Percentiles rank a stretch among this genome's conserved stretches.
phyloP scores from a whole-genome alignment of 208 protist genomes.

The Wallacemonas sp. region DNA sequence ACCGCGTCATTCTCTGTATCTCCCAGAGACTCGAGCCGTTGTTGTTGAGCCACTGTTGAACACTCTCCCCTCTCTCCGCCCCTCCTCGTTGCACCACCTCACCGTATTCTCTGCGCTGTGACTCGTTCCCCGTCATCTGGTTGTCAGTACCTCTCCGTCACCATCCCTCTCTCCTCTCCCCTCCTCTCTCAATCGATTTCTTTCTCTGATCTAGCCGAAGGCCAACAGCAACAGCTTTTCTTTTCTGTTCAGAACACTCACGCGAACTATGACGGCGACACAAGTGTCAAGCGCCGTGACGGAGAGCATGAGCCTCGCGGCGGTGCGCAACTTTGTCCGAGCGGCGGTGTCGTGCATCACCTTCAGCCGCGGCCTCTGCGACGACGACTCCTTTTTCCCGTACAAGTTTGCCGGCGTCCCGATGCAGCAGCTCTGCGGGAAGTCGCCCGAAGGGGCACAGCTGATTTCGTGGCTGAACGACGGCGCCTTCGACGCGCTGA shows the following conservation, averaged over 20 bases:
- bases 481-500: constrained; percentile 82
- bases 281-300: constrained; percentile 40
- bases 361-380: constrained; percentile 73
- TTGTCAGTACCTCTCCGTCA: too few relatives aligned
- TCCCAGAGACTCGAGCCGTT: too few relatives aligned
- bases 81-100: too few relatives aligned
- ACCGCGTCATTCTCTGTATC: too few relatives aligned
- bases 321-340: constrained; percentile 81
- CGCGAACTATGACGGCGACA: neutral
- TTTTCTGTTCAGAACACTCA: neutral
- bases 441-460: constrained; percentile 7
- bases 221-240: too few relatives aligned
- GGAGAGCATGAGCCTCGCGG: constrained; percentile 77
- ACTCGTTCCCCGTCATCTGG: too few relatives aligned
- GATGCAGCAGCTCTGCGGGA: constrained; percentile 11
- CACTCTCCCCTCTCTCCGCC: too few relatives aligned
- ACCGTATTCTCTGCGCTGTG: too few relatives aligned
- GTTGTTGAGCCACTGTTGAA: too few relatives aligned
- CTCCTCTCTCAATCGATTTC: too few relatives aligned
- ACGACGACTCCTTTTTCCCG: constrained; percentile 55
- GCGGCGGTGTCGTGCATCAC: constrained; percentile 78
- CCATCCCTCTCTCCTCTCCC: too few relatives aligned
- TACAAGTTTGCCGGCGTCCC: constrained; percentile 5
- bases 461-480: constrained; percentile 79
- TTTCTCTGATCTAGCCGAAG: too few relatives aligned